Conservation (phyloP, 202 grass and related monocot species). For the Carex sylvatica region DNA sequence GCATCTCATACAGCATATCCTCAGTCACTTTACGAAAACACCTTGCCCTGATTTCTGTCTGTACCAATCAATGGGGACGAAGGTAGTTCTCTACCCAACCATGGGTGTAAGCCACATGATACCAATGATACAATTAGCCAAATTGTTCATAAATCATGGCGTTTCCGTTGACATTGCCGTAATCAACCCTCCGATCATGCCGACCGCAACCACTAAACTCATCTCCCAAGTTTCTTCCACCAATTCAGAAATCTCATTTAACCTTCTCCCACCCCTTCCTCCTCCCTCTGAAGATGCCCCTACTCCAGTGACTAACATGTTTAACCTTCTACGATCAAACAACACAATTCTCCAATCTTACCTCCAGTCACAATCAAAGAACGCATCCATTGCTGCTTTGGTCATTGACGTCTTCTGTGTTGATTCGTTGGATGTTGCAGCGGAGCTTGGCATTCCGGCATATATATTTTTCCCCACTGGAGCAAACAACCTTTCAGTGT, state of each 20-base stretch:
- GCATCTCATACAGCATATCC: too few species aligned
- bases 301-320: slow-evolving; percentile 25
- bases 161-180: slow-evolving; percentile 36
- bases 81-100: slow-evolving; percentile 33
- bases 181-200: slow-evolving; percentile 22
- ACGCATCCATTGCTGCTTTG: slow-evolving; percentile 26
- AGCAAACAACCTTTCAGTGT: slow-evolving; percentile 36
- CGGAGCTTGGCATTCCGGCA: slow-evolving; percentile 29
- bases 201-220: background rate
- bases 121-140: slow-evolving; percentile 68
- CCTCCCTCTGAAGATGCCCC: background rate
- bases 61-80: background rate
- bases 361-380: slow-evolving; percentile 34
- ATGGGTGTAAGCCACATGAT: slow-evolving; percentile 50
- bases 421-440: slow-evolving; percentile 38
- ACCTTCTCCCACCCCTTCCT: slow-evolving; percentile 24
- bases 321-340: slow-evolving; percentile 31
- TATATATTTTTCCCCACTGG: slow-evolving; percentile 48
- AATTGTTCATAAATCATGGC: slow-evolving; percentile 35
- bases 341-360: slow-evolving; percentile 17
- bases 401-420: slow-evolving; percentile 53
- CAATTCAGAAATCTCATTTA: slow-evolving; percentile 42
- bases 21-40: too few species aligned
- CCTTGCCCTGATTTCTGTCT: too few species aligned
- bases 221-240: slow-evolving; percentile 21